Conservation (phyloP, 1,139 yeast species). For the Protomyces lactucae-debilis region DNA sequence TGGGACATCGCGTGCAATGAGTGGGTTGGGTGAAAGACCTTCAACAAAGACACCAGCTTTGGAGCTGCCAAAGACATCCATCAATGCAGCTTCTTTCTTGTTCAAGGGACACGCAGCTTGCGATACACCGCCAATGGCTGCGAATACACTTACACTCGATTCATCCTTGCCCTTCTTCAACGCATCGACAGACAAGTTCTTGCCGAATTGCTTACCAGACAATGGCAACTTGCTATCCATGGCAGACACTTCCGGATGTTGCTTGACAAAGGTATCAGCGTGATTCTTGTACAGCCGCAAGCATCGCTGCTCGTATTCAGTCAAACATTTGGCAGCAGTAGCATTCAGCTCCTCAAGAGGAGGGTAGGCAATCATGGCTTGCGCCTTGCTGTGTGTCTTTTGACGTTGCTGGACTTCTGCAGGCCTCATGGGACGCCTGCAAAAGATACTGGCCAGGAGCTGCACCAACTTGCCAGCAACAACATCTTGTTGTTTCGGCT, state of each 20-base stretch:
- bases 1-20: background rate
- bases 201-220: background rate
- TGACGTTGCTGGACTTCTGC: slow-evolving; percentile 14
- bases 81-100: background rate
- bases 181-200: background rate
- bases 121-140: slow-evolving; percentile 3
- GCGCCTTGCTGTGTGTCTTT: background rate
- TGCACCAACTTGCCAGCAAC: slow-evolving; percentile 12
- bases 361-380: slow-evolving; percentile 15
- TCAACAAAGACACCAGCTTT: slow-evolving; percentile 24
- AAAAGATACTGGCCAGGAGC: slow-evolving; percentile 21
- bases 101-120: background rate
- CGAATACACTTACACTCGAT: slow-evolving; percentile 5
- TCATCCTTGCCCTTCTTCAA: background rate
- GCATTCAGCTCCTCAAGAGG: slow-evolving; percentile 6
- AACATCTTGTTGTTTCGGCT: slow-evolving; percentile 15
- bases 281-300: slow-evolving; percentile 23
- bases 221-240: slow-evolving; percentile 18
- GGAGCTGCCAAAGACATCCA: slow-evolving; percentile 9
- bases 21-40: slow-evolving; percentile 20
- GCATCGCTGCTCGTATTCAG: slow-evolving; percentile 23
- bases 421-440: slow-evolving; percentile 25
- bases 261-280: slow-evolving; percentile 12
- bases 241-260: slow-evolving; percentile 6
- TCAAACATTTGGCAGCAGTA: slow-evolving; percentile 14